Conservation (phyloP, 306 rosid genomes). For the Quercus variabilis region DNA sequence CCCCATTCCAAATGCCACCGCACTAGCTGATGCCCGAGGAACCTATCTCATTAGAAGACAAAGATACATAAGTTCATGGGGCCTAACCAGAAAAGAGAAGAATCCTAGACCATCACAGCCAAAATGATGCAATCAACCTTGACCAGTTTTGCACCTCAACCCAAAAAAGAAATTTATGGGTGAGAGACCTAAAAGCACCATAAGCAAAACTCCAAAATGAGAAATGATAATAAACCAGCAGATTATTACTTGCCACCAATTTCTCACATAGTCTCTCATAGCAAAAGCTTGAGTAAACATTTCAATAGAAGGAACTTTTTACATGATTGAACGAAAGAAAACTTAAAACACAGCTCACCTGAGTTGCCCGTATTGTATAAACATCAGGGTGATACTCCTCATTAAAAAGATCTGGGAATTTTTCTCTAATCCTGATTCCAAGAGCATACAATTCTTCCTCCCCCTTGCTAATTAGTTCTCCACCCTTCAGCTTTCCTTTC, state of each 20-base stretch:
- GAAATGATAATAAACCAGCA: neutral
- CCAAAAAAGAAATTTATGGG: neutral
- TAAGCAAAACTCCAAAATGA: neutral
- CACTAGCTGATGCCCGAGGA: constrained; percentile 97
- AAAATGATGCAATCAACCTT: neutral
- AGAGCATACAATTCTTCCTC: constrained; percentile 78
- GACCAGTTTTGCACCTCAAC: neutral
- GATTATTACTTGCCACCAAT: neutral
- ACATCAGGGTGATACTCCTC: constrained; percentile 85
- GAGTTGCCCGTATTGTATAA: constrained; percentile 73
- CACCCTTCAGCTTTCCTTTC: constrained; percentile 75
- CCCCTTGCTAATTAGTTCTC: constrained; percentile 63
- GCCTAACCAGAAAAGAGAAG: neutral
- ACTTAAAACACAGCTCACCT: constrained; percentile 39
- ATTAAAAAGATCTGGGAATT: constrained; percentile 58
- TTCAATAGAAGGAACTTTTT: neutral
- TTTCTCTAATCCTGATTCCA: constrained; percentile 64
- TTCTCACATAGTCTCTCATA: neutral
- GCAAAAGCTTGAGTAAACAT: neutral
- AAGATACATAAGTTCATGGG: constrained; percentile 9
- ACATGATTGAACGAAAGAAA: neutral
- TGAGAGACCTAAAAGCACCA: neutral
- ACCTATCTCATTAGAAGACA: constrained; percentile 42
- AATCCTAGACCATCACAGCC: neutral
- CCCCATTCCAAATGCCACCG: constrained; percentile 97